Conservation (phyloP, 148 eudicot genomes). For the Rhododendron molle region DNA sequence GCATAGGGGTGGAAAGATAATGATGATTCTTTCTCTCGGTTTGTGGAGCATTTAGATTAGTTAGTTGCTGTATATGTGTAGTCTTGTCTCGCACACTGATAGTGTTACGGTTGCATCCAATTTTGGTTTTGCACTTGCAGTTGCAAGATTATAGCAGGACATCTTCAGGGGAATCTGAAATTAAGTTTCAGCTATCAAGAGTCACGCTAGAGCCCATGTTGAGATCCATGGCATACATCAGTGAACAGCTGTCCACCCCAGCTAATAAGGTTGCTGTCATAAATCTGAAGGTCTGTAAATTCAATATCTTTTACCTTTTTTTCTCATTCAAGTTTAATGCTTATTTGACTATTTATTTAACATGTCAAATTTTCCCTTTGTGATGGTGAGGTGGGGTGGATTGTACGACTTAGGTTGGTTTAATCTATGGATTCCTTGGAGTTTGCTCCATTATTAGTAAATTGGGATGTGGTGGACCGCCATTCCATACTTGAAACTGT, state of each 20-base stretch:
- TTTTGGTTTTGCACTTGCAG: conserved; percentile 34
- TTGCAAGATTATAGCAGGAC: conserved; percentile 80
- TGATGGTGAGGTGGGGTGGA: background rate
- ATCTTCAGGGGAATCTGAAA: conserved; percentile 60
- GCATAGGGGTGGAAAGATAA: background rate
- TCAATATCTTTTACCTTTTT: background rate
- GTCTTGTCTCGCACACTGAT: background rate
- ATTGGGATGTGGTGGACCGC: too few relatives aligned
- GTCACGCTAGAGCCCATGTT: conserved; percentile 77
- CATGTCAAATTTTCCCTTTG: background rate
- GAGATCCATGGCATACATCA: conserved; percentile 85
- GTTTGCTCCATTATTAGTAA: background rate
- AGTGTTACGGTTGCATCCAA: background rate
- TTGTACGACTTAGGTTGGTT: background rate
- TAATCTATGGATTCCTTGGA: background rate
- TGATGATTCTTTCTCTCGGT: background rate
- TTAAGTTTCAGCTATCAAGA: conserved; percentile 67
- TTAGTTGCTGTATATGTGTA: conserved; percentile 3
- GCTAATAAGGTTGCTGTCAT: conserved; percentile 87
- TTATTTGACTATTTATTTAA: background rate
- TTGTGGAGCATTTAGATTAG: background rate
- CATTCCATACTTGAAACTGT: too few relatives aligned
- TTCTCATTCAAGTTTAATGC: background rate
- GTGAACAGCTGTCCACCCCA: conserved; percentile 74
- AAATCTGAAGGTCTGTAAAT: conserved; percentile 68